Percentiles rank a stretch among this genome's conserved stretches.
These are phyloP conservation scores for Telfairia occidentalis DNA, from an alignment of 331 rosid species.

Conservation along the genomic window DNA sequence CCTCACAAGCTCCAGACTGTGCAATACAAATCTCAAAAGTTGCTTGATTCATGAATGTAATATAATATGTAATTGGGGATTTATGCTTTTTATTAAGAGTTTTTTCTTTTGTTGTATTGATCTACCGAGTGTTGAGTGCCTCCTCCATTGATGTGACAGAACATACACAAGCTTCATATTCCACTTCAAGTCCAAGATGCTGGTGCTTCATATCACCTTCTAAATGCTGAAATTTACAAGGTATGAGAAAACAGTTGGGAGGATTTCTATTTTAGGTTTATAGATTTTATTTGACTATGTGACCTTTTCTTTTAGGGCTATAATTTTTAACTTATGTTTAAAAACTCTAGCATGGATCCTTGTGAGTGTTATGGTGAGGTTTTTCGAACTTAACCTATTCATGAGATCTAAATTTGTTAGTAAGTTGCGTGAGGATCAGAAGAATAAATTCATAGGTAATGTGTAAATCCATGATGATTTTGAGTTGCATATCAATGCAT, in stretches of 20 bases:
- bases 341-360: not conserved
- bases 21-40: no score
- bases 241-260: conserved; percentile 28
- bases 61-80: not conserved
- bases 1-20: no score
- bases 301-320: not conserved
- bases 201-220: conserved; percentile 34
- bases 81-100: not conserved
- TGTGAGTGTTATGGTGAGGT: no score
- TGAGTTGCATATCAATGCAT: no score
- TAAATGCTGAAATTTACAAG: conserved; percentile 65
- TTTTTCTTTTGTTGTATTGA: conserved; percentile 8
- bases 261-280: not conserved
- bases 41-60: not conserved
- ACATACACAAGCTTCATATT: conserved; percentile 50
- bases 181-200: conserved; percentile 32
- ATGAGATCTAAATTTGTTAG: no score
- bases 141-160: conserved; percentile 37
- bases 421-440: no score
- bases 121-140: conserved; percentile 18
- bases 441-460: no score
- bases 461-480: no score
- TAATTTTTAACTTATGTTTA: not conserved
- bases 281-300: not conserved
- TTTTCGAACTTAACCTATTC: no score